Percentiles rank a stretch among this genome's conserved stretches.
Conservation (phyloP, 495 filamentous ascomycete species). For the Hypoxylon subgilvum region DNA sequence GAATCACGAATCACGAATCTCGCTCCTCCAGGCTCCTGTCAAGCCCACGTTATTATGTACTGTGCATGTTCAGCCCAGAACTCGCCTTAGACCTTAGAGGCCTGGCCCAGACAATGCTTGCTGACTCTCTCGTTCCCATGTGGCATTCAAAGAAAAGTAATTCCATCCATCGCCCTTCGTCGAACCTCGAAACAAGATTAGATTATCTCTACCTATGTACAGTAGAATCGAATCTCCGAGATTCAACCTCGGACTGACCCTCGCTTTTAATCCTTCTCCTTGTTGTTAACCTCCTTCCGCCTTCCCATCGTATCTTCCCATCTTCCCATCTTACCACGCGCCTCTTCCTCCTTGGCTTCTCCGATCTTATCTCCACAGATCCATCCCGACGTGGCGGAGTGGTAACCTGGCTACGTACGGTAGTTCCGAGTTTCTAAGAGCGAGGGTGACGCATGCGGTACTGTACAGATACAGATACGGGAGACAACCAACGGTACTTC, state of each 20-base stretch:
- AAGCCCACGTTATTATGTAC: too few relatives aligned
- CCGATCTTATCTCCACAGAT: conserved; percentile 38
- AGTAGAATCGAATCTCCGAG: conserved; percentile 42
- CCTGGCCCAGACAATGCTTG: neutral
- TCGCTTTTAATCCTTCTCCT: neutral
- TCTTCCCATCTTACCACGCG: conserved; percentile 1
- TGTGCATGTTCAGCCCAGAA: too few relatives aligned
- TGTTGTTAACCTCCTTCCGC: neutral
- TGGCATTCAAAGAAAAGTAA: conserved; percentile 24
- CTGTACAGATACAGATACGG: conserved; percentile 3
- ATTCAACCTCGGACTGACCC: conserved; percentile 31
- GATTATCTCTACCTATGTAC: conserved; percentile 29
- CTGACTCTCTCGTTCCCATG: conserved; percentile 18
- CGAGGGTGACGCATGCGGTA: conserved; percentile 29
- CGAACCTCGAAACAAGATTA: too few relatives aligned
- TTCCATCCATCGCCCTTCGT: conserved; percentile 14
- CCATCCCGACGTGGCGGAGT: conserved; percentile 35
- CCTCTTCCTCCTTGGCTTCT: conserved; percentile 10
- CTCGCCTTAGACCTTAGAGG: too few relatives aligned
- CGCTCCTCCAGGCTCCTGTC: too few relatives aligned
- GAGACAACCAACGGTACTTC: neutral
- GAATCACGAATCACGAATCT: too few relatives aligned
- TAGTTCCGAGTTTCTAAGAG: conserved; percentile 10
- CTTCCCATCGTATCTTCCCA: neutral
- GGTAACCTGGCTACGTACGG: conserved; percentile 11